A percentile compares a stretch with the other conserved stretches of the same genome.
Conservation (phyloP, 169 alveolate genomes). For the Babesia sp. region DNA sequence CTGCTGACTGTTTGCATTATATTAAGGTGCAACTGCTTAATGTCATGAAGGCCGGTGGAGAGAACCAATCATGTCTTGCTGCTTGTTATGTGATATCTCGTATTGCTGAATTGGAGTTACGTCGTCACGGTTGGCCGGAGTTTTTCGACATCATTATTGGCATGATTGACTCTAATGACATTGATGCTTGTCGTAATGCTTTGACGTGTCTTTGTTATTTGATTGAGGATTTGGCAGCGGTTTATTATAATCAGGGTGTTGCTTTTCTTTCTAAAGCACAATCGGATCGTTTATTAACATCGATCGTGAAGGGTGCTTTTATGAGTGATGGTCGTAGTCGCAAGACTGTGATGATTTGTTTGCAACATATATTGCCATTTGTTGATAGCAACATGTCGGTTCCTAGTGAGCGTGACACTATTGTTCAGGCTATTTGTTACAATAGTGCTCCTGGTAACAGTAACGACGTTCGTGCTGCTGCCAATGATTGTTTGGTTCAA, state of each 20-base stretch:
- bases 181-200: conserved; percentile 67
- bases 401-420: conserved; percentile 72
- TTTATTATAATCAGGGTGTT: conserved; percentile 71
- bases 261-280: conserved; percentile 69
- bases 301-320: conserved; percentile 73
- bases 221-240: conserved; percentile 81
- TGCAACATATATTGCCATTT: conserved; percentile 71
- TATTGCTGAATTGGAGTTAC: conserved; percentile 81
- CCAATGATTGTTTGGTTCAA: conserved; percentile 83
- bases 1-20: conserved; percentile 71
- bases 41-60: conserved; percentile 75
- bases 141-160: conserved; percentile 78
- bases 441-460: conserved; percentile 75
- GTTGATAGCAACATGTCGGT: conserved; percentile 71
- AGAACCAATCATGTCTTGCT: conserved; percentile 76
- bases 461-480: conserved; percentile 80
- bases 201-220: conserved; percentile 78
- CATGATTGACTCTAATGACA: conserved; percentile 77
- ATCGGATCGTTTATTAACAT: conserved; percentile 70
- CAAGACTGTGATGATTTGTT: conserved; percentile 70
- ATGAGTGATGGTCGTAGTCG: conserved; percentile 70
- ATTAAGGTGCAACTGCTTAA: conserved; percentile 70
- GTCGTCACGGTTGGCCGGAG: conserved; percentile 84
- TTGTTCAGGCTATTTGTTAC: conserved; percentile 76
- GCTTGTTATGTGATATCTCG: conserved; percentile 85